These are phyloP conservation scores for Solanum chaucha DNA, from an alignment of 257 asterid genomes.

Conservation along the genomic window DNA sequence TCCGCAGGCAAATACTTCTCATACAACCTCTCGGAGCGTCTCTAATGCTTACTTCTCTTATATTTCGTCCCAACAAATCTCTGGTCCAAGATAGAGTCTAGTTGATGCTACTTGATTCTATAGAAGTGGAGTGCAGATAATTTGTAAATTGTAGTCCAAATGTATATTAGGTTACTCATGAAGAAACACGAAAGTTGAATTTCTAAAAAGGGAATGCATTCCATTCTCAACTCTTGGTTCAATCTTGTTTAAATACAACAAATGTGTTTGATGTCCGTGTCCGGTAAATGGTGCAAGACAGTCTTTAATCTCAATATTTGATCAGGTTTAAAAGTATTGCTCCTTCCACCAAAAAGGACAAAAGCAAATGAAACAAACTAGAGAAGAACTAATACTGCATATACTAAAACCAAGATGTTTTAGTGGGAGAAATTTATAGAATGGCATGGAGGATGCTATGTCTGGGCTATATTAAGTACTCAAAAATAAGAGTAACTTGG, in stretches of 20 bases:
- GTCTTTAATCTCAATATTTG: background rate
- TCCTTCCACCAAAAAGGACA: background rate
- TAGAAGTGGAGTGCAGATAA: background rate
- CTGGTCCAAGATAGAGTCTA: slow-evolving; percentile 33
- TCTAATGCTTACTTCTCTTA: slow-evolving; percentile 17
- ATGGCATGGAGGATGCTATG: background rate
- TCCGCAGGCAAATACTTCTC: slow-evolving; percentile 45
- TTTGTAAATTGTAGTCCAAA: background rate
- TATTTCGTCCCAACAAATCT: slow-evolving; percentile 37
- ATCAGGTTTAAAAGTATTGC: background rate
- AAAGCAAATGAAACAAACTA: background rate
- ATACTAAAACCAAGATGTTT: background rate
- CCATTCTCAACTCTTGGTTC: background rate
- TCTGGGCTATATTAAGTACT: background rate
- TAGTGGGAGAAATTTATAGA: background rate
- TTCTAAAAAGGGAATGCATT: background rate
- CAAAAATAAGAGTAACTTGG: background rate
- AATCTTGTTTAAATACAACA: background rate
- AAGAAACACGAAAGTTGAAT: background rate
- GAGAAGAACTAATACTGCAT: background rate
- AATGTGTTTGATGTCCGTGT: background rate
- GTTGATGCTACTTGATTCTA: background rate
- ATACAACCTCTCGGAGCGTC: slow-evolving; percentile 10
- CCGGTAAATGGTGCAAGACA: background rate
- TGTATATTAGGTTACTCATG: background rate